These are phyloP conservation scores for Hippophae gyantsensis DNA, from an alignment of 306 rosid species.

Conservation along the genomic window DNA sequence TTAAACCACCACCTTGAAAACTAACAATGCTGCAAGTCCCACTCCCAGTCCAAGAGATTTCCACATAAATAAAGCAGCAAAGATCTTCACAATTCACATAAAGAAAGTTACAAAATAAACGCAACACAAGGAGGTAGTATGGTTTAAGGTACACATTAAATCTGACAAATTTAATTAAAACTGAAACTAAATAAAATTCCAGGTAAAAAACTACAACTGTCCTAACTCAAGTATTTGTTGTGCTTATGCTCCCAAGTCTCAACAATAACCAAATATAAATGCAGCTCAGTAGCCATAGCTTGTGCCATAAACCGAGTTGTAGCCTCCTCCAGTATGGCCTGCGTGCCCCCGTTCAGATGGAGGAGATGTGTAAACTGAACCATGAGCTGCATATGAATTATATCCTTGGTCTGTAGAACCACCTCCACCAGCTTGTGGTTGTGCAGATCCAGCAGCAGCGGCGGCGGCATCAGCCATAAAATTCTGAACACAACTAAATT, in stretches of 20 bases:
- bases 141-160: neutral
- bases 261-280: slow-evolving; percentile 2
- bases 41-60: too few relatives aligned
- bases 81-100: too few relatives aligned
- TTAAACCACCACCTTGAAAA: too few relatives aligned
- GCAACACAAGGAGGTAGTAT: too few relatives aligned
- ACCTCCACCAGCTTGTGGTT: slow-evolving; percentile 44
- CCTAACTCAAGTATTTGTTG: slow-evolving; percentile 7
- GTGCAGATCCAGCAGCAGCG: slow-evolving; percentile 31
- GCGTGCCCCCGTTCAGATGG: slow-evolving; percentile 59
- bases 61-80: too few relatives aligned
- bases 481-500: slow-evolving; percentile 47
- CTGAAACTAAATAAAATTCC: neutral
- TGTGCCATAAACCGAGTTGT: slow-evolving; percentile 69
- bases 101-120: too few relatives aligned
- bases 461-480: slow-evolving; percentile 93
- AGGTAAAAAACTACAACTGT: slow-evolving; percentile 10
- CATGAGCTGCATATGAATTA: slow-evolving; percentile 59
- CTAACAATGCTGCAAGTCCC: too few relatives aligned
- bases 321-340: slow-evolving; percentile 49
- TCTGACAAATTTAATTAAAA: slow-evolving; percentile 13
- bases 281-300: slow-evolving; percentile 67
- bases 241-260: slow-evolving; percentile 6
- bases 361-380: slow-evolving; percentile 74
- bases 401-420: slow-evolving; percentile 66